phyloP scores from a whole-genome alignment of 192 early-diverging fungal genomes.

The Coemansia sp. region DNA sequence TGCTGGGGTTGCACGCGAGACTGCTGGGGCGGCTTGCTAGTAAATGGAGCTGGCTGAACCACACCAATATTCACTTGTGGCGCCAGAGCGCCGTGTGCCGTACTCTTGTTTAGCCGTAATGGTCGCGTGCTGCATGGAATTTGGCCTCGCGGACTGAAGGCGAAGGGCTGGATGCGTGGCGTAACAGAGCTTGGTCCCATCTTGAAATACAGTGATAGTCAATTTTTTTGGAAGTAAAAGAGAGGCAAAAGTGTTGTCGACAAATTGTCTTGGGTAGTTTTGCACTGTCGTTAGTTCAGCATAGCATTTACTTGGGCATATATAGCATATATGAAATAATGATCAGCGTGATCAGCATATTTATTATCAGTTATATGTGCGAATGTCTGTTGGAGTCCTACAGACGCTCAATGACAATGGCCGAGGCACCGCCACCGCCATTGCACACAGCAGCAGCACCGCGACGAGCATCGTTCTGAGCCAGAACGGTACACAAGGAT shows the following conservation, averaged over 20 bases:
- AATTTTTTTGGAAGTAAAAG: background rate
- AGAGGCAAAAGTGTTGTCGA: background rate
- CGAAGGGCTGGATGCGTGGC: slow-evolving; percentile 28
- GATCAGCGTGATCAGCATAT: background rate
- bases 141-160: slow-evolving; percentile 35
- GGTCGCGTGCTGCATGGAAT: slow-evolving; percentile 41
- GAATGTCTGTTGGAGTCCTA: slow-evolving; percentile 15
- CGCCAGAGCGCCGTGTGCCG: background rate
- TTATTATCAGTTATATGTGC: background rate
- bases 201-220: background rate
- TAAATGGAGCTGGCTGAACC: background rate
- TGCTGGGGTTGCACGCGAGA: background rate
- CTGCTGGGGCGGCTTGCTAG: background rate
- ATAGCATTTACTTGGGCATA: background rate
- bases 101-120: slow-evolving; percentile 18
- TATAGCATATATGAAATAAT: background rate
- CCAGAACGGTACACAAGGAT: slow-evolving; percentile 74
- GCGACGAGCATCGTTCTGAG: slow-evolving; percentile 71
- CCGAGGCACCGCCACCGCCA: slow-evolving; percentile 90
- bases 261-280: background rate
- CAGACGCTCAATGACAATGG: slow-evolving; percentile 73
- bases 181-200: slow-evolving; percentile 8
- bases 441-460: slow-evolving; percentile 96
- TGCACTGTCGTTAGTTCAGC: too few relatives aligned
- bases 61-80: background rate